Conservation (phyloP, 495 filamentous ascomycete species). For the Aspergillus saccharolyticus region DNA sequence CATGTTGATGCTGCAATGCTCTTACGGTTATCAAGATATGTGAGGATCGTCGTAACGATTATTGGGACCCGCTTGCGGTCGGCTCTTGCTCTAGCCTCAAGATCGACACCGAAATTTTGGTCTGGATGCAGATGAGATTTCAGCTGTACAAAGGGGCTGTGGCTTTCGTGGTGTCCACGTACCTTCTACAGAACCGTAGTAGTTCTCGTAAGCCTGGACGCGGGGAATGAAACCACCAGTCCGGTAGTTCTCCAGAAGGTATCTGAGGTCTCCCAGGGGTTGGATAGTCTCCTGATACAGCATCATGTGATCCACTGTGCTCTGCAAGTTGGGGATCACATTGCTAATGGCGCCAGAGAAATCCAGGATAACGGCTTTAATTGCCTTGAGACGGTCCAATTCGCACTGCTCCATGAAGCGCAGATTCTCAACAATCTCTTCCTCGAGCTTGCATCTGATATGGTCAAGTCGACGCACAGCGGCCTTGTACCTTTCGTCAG, state of each 20-base stretch:
- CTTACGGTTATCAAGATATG: conserved; percentile 83
- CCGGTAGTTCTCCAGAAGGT: conserved; percentile 95
- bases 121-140: conserved; percentile 48
- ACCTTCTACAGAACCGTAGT: conserved; percentile 94
- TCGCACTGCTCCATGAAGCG: conserved; percentile 98
- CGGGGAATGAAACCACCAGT: conserved; percentile 88
- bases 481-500: conserved; percentile 90
- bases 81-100: conserved; percentile 86
- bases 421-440: conserved; percentile 86
- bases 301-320: conserved; percentile 97
- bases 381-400: conserved; percentile 90
- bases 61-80: conserved; percentile 94
- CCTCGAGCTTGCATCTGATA: conserved; percentile 88
- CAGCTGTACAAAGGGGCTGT: not conserved
- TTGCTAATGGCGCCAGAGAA: conserved; percentile 98
- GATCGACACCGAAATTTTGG: conserved; percentile 94
- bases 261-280: conserved; percentile 83
- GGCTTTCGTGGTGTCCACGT: conserved; percentile 3
- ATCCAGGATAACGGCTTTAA: conserved; percentile 95
- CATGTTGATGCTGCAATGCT: not conserved
- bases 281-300: conserved; percentile 98
- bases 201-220: conserved; percentile 96
- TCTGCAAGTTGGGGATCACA: conserved; percentile 92
- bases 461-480: conserved; percentile 79
- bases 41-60: conserved; percentile 87